Evolutionary conservation across 73 alveolate genomes (phyloP).

Genomic region (Breviolum minutum): DNA sequence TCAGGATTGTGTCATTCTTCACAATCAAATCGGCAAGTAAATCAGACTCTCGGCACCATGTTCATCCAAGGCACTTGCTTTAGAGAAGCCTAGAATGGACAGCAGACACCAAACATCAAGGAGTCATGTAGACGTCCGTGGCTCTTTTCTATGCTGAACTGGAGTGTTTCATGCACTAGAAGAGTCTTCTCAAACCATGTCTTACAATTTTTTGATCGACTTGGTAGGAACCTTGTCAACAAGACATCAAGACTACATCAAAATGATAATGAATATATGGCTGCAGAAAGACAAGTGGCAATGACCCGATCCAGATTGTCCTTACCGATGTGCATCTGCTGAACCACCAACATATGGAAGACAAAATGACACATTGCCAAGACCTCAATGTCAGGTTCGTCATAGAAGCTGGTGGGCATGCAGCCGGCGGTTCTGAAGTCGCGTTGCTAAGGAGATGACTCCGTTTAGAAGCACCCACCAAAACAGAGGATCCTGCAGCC

Average conservation of each 20-base stretch:
- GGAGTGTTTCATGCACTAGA: background rate
- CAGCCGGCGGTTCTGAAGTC: background rate
- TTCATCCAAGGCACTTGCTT: slow-evolving; percentile 23
- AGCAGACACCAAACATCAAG: background rate
- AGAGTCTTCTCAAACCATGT: background rate
- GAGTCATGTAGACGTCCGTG: no score
- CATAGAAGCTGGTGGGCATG: background rate
- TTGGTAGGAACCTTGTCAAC: background rate
- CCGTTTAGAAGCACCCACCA: slow-evolving; percentile 84
- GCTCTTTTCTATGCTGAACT: background rate
- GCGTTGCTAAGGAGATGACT: background rate
- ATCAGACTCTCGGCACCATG: background rate
- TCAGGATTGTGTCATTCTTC: background rate
- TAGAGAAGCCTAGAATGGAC: background rate
- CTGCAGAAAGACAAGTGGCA: background rate
- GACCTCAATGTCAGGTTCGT: background rate
- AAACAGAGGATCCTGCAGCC: slow-evolving; percentile 58
- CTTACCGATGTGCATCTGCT: slow-evolving; percentile 64
- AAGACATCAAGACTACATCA: background rate
- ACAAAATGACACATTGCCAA: slow-evolving; percentile 65
- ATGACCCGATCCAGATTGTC: slow-evolving; percentile 40
- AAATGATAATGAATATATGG: background rate
- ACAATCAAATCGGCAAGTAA: background rate
- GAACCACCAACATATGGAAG: slow-evolving; percentile 65
- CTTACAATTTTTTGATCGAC: background rate